These are phyloP conservation scores for Pachysandra terminalis DNA, from an alignment of 164 flowering plant species.

Conservation along the genomic window DNA sequence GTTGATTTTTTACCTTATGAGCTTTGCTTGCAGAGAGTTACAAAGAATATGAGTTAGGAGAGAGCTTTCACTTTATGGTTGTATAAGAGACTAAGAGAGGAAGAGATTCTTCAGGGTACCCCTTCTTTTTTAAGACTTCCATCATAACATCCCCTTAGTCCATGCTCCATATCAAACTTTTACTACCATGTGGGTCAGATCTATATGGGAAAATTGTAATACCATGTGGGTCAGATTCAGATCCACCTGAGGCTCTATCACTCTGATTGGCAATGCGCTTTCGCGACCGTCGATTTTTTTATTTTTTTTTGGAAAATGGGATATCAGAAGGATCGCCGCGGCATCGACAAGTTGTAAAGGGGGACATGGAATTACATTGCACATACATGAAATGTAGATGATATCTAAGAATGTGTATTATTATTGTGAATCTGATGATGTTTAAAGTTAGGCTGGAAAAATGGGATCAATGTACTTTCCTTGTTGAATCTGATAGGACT, in stretches of 20 bases:
- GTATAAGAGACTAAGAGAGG: conserved; percentile 3
- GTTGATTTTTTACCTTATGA: not conserved
- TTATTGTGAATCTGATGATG: no score
- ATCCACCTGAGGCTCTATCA: not conserved
- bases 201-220: not conserved
- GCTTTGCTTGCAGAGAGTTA: conserved; percentile 18
- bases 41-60: conserved; percentile 15
- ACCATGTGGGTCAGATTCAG: conserved; percentile 11
- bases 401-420: no score
- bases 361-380: not conserved
- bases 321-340: no score
- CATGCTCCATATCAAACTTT: not conserved
- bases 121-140: conserved; percentile 8
- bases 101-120: conserved; percentile 10
- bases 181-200: conserved; percentile 11
- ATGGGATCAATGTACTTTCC: not conserved
- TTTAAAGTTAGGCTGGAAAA: not conserved
- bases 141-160: conserved; percentile 16
- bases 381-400: not conserved
- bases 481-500: not conserved
- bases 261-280: not conserved
- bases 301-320: no score
- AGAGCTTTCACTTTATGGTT: conserved; percentile 18
- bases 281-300: no score
- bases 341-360: no score